Conservation (phyloP, 257 asterid species). For the Handroanthus guayacan region DNA sequence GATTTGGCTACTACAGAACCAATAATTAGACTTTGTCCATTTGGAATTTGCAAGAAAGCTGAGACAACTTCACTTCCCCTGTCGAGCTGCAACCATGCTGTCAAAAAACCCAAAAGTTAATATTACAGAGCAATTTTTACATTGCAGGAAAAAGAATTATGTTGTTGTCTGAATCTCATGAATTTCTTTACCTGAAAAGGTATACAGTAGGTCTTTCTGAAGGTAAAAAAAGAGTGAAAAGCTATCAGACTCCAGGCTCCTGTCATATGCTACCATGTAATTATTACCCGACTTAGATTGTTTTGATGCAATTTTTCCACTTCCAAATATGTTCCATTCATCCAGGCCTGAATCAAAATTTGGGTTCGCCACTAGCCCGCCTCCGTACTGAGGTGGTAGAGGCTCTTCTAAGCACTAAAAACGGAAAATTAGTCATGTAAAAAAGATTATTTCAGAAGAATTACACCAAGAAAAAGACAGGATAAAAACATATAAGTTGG, state of each 20-base stretch:
- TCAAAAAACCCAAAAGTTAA: neutral
- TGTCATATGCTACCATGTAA: conserved; percentile 44
- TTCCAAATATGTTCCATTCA: conserved; percentile 42
- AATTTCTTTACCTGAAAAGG: conserved; percentile 49
- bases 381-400: conserved; percentile 51
- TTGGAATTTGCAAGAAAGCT: conserved; percentile 34
- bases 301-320: conserved; percentile 33
- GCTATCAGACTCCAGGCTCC: conserved; percentile 36
- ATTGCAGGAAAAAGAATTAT: neutral
- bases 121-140: no score
- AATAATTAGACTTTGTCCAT: neutral
- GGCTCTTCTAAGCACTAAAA: conserved; percentile 53
- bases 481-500: no score
- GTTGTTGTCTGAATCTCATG: neutral
- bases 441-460: neutral
- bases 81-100: conserved; percentile 62
- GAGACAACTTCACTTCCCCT: conserved; percentile 42
- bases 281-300: conserved; percentile 41
- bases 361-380: conserved; percentile 48
- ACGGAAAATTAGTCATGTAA: neutral
- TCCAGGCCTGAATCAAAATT: conserved; percentile 36
- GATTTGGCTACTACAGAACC: conserved; percentile 58
- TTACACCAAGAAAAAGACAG: neutral
- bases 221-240: conserved; percentile 37
- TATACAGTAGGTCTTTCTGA: conserved; percentile 40